Percentiles rank a stretch among this genome's conserved stretches.
These are phyloP conservation scores for Aphanocladium album DNA, from an alignment of 2,329 filamentous ascomycete species.

Conservation along the genomic window DNA sequence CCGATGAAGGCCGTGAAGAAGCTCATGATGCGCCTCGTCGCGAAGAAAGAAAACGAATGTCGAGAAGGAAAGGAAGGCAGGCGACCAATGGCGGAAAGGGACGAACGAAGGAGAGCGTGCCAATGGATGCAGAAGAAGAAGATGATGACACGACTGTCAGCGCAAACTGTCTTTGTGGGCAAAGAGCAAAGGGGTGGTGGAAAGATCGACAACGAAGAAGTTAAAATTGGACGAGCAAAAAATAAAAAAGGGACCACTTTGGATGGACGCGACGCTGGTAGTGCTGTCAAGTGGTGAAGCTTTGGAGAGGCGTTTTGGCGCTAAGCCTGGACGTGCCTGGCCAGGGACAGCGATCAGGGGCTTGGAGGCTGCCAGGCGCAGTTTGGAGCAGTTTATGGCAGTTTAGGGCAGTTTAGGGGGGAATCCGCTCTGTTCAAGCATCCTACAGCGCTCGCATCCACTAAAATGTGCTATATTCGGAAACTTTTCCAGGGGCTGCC, in stretches of 20 bases:
- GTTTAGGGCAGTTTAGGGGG: neutral
- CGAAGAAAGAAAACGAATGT: neutral
- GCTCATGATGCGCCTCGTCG: slow-evolving; percentile 23
- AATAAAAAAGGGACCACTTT: neutral
- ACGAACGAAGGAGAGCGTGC: neutral
- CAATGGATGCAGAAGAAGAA: neutral
- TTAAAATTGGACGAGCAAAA: neutral
- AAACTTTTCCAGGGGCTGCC: neutral
- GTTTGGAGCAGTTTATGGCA: too few species aligned
- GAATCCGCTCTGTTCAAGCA: neutral
- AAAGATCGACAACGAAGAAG: slow-evolving; percentile 3
- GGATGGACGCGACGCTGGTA: neutral
- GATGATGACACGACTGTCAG: neutral
- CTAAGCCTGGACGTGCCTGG: too few species aligned
- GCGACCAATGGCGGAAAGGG: neutral
- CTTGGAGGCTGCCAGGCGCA: too few species aligned
- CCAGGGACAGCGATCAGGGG: neutral
- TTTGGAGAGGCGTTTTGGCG: neutral
- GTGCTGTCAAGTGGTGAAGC: neutral
- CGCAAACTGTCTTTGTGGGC: neutral
- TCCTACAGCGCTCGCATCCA: neutral
- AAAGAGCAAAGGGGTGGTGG: neutral
- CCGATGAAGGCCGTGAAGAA: slow-evolving; percentile 47
- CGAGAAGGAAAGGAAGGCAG: neutral
- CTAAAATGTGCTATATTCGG: slow-evolving; percentile 1